These are phyloP conservation scores for Cryptococcus floricola DNA, from an alignment of 1,284 basidiomycete species.

Conservation along the genomic window DNA sequence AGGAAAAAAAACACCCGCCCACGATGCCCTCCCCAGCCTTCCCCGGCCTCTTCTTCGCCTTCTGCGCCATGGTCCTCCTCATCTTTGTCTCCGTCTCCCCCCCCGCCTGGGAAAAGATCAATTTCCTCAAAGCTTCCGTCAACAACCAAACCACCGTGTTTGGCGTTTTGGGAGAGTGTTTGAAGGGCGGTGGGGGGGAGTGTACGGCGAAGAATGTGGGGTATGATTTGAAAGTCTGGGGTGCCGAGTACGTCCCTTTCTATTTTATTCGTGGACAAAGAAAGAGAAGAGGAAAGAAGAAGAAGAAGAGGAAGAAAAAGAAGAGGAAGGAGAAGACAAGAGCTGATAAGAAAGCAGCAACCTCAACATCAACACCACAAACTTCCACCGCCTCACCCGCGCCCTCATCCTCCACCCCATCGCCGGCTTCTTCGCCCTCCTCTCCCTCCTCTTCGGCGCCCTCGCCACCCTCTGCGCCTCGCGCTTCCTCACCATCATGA, in stretches of 20 bases:
- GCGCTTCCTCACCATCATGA: conserved; percentile 67
- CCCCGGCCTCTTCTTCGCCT: conserved; percentile 52
- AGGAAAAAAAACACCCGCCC: background rate
- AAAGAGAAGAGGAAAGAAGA: too few relatives aligned
- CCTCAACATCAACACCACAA: conserved; percentile 50
- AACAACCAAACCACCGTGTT: conserved; percentile 53
- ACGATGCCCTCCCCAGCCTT: conserved; percentile 49
- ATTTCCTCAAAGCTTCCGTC: conserved; percentile 60
- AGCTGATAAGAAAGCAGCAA: conserved; percentile 7
- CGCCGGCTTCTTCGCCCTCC: conserved; percentile 64
- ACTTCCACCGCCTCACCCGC: conserved; percentile 66
- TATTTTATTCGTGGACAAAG: too few relatives aligned
- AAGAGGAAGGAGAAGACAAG: too few relatives aligned
- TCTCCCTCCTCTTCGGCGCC: conserved; percentile 69
- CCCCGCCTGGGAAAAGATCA: conserved; percentile 67
- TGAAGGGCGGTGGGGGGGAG: conserved; percentile 54
- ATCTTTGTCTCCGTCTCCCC: conserved; percentile 52
- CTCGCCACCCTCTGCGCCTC: conserved; percentile 60
- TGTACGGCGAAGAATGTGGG: conserved; percentile 33
- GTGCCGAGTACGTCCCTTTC: conserved; percentile 27
- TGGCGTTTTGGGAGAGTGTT: conserved; percentile 68
- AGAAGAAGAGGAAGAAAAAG: too few relatives aligned
- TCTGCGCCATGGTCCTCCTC: conserved; percentile 29
- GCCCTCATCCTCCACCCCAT: conserved; percentile 73
- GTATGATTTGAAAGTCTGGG: conserved; percentile 28